A percentile compares a stretch with the other conserved stretches of the same genome.
Conservation (phyloP, 2,329 filamentous ascomycete genomes). For the Atkinsonella hypoxylon region DNA sequence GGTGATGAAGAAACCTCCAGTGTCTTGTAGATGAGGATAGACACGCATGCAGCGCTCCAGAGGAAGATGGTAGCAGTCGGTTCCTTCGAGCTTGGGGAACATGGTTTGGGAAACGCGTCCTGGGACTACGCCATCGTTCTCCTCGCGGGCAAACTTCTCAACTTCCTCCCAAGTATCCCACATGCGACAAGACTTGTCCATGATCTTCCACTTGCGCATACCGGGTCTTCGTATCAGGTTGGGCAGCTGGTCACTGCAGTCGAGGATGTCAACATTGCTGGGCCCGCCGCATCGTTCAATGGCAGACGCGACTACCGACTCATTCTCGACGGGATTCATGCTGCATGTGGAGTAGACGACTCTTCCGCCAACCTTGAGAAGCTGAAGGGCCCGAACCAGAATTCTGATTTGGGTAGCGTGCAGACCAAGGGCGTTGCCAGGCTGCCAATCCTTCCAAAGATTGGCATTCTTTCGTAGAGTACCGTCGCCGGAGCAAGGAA, state of each 20-base stretch:
- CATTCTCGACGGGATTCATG: constrained; percentile 97
- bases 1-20: constrained; percentile 94
- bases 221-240: constrained; percentile 66
- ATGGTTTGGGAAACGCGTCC: constrained; percentile 66
- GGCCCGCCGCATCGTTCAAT: constrained; percentile 82
- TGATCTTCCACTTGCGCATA: constrained; percentile 74
- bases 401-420: constrained; percentile 83
- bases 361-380: constrained; percentile 88
- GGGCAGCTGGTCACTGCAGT: constrained; percentile 68
- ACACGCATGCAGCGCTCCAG: constrained; percentile 86
- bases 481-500: constrained; percentile 92
- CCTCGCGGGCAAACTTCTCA: constrained; percentile 53
- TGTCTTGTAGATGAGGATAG: constrained; percentile 92
- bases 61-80: constrained; percentile 52
- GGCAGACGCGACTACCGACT: constrained; percentile 78
- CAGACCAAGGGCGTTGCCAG: constrained; percentile 75
- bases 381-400: constrained; percentile 80
- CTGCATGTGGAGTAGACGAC: constrained; percentile 98
- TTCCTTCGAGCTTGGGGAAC: constrained; percentile 56
- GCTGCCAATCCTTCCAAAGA: constrained; percentile 92
- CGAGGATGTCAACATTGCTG: constrained; percentile 70
- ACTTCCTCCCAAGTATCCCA: constrained; percentile 78
- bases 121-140: constrained; percentile 41
- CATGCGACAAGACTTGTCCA: constrained; percentile 71
- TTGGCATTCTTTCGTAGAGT: constrained; percentile 87